Evolutionary conservation across 345 rosid genomes (phyloP).

Genomic region (Eucalyptus sp.): DNA sequence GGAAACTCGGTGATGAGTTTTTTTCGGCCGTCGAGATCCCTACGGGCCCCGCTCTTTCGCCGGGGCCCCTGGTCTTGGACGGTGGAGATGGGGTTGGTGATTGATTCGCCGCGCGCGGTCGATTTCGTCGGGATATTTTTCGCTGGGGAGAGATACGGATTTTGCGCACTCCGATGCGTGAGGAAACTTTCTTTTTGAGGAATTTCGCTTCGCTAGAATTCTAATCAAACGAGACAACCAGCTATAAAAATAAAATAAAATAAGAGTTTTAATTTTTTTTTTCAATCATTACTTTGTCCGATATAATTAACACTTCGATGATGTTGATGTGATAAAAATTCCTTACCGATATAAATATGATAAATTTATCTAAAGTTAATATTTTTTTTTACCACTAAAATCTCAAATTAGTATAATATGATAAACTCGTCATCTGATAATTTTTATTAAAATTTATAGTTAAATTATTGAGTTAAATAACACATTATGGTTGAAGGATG

Average conservation of each 20-base stretch:
- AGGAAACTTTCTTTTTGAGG: neutral
- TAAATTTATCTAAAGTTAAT: too few relatives aligned
- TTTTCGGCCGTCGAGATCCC: neutral
- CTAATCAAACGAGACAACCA: neutral
- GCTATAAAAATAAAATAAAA: rapidly evolving
- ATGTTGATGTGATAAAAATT: neutral
- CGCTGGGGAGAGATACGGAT: neutral
- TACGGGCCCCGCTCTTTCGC: neutral
- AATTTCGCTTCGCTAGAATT: neutral
- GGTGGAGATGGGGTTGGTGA: neutral
- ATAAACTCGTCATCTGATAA: rapidly evolving
- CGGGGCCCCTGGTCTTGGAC: neutral
- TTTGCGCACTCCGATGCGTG: neutral
- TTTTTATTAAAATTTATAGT: rapidly evolving
- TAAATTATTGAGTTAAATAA: rapidly evolving
- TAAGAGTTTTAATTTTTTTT: neutral
- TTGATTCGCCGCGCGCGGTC: neutral
- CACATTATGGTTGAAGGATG: rapidly evolving
- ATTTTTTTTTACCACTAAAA: too few relatives aligned
- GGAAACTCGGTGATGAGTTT: neutral
- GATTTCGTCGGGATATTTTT: neutral
- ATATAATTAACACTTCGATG: neutral
- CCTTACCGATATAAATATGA: too few relatives aligned
- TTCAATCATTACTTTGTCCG: neutral
- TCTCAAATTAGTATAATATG: rapidly evolving